phyloP scores from a whole-genome alignment of 176 grass and related monocot species.

The Musa itinerans region DNA sequence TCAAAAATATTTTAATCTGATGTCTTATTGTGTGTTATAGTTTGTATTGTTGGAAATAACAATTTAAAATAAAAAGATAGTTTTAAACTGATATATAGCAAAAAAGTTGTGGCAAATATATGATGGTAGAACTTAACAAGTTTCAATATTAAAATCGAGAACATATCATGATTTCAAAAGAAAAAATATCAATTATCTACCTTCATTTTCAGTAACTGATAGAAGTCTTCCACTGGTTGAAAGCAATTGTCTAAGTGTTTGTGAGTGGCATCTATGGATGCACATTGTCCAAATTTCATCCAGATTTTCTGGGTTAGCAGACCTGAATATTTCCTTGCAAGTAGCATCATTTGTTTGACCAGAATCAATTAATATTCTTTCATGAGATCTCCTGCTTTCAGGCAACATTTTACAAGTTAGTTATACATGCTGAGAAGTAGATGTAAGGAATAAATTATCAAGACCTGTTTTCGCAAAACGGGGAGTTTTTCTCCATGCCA shows the following conservation, averaged over 20 bases:
- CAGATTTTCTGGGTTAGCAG: slow-evolving; percentile 32
- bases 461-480: slow-evolving; percentile 36
- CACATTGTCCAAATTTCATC: slow-evolving; percentile 57
- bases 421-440: slow-evolving; percentile 24
- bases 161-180: background rate
- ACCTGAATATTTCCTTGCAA: slow-evolving; percentile 20
- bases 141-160: background rate
- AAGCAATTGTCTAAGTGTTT: slow-evolving; percentile 61
- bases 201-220: slow-evolving; percentile 44
- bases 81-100: too few species aligned
- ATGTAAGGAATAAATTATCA: too few species aligned
- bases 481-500: slow-evolving; percentile 39
- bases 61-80: too few species aligned
- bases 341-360: slow-evolving; percentile 24
- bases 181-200: slow-evolving; percentile 26
- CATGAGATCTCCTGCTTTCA: slow-evolving; percentile 36
- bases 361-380: slow-evolving; percentile 34
- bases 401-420: slow-evolving; percentile 1
- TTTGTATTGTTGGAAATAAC: too few species aligned
- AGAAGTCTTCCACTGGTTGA: slow-evolving; percentile 50
- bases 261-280: slow-evolving; percentile 69
- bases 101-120: too few species aligned
- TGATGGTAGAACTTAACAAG: too few species aligned
- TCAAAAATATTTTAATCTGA: too few species aligned
- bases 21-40: too few species aligned